Base-by-base conservation (phyloP, 2,329 filamentous ascomycete genomes). In the Aureobasidium sp. region DNA sequence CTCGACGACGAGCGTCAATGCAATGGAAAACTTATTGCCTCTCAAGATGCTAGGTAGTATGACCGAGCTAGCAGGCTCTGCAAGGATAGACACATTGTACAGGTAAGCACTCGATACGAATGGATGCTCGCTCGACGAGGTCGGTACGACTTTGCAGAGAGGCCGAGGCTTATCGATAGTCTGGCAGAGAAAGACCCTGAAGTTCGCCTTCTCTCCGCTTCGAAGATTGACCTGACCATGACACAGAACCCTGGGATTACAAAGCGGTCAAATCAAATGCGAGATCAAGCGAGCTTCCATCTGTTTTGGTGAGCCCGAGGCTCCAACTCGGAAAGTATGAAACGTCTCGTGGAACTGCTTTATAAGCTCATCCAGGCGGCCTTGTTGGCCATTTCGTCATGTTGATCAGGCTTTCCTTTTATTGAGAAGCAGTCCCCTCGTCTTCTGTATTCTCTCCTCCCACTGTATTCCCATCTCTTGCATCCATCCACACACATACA, bases 371-470 rank as follows among this genome's bases (percentile, higher is more conserved):
- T 49, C 17, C 9, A 27, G 41, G 53, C 8, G 41, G 55, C 53
- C 55, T 59, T 48, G 56, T 49, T 47, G 37, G 22, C 14, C 20
- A 56, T 62, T 62, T 62, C 61, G 61, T 62, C 61, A 62, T 62
- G 25, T 34, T 14, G 49, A n/a, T 34, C 7, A 27, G 48, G 39
- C 25, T 51, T 15, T 44, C 45, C 15, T 58, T 25, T 57, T 57
- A 29, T 22, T 57, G 9, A 12, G 11, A 25, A 57, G 17, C 20
- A 25, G 3, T 31, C 29, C 37, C 53, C 56, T 36, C 52, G 29
- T n/a, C 41, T 39, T 34, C 47, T 17, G 36, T 39, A 36, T 42
- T 17, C 22, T 48, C 9, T 39, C 36, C 17, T 34, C 12, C 34
- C 58, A 22, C 20, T 31, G 1, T 14, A 56, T 31, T 12, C n/a